Base-by-base conservation (phyloP, 192 early-diverging fungal genomes). In the Chytriomyces confervae region DNA sequence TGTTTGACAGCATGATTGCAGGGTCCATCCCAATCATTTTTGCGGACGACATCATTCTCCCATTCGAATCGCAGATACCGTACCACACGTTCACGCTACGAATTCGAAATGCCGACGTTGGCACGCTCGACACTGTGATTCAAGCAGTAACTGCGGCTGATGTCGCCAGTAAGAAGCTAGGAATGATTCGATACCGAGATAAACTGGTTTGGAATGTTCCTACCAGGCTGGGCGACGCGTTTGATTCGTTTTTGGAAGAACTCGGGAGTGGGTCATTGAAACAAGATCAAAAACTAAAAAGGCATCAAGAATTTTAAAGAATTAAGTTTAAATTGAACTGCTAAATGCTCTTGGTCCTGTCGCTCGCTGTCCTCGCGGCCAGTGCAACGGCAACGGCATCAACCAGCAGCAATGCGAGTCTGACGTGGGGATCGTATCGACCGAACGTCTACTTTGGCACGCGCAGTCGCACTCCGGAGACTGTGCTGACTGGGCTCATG, bases 371-470 rank as follows among this genome's bases (percentile, higher is more conserved):
- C 49, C 49, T 27, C 69, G 13, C 48, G 36, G 72, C 20, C 53
- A 8, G 16, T 50, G 74, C 74, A n/a, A 10, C 61, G 8, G 9
- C 74, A 45, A 27, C 48, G 2, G 74, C 74, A 8, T 23, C 74
- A 10, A 62, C 7, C 72, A 49, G 7, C 24, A 24, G 66, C 72
- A 88, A 88, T 73, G 60, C 80, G 23, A 89, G 91, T 0, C 86
- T 98, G 7, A 81, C 88, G 65, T 97, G 96, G 95, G 95, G 96
- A 23, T 93, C 93, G 0, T 96, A 96, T 79, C 84, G 96, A 62
- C 95, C 96, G 10, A 94, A 95, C 81, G 83, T 98, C 20, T 98
- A 97, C 83, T 95, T 98, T 89, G 96, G 96, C 50, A 93, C 92
- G 0, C 89, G 93, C 0, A 91, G 95, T 13, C 91, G 94, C 57